Base-by-base conservation (phyloP, 2,329 filamentous ascomycete genomes). In the Sclerotiophoma versabilis region DNA sequence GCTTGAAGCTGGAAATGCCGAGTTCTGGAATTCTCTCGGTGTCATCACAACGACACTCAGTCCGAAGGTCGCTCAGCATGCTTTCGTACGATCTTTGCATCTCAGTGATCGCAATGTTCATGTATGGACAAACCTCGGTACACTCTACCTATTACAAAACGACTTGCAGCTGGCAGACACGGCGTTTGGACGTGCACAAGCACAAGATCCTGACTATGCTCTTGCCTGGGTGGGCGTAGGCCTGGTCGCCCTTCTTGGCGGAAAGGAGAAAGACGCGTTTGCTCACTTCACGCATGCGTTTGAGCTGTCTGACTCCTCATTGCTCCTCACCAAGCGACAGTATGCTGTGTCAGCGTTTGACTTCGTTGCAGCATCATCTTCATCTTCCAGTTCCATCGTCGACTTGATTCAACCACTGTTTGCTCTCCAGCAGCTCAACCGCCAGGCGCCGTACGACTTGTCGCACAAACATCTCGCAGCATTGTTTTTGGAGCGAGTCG, bases 21-120 rank as follows among this genome's bases (percentile, higher is more conserved):
- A 98, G 63, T 98, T 98, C 74, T 99, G 95, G 95, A 98, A 98
- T 70, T 89, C 95, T 0, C 82, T 99, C 2, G 95, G 93, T 43
- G 91, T 98, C 3, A 92, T 91, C 22, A 97, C 95, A 2, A 93
- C 91, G 59, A 86, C 86, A 38, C 83, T 97, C 62, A 97, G 91
- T 68, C 89, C 93, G 0, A 87, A 89, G 51, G 91, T 99, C 2
- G 87, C 95, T 0, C 95, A 99, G 73, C 96, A 99, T 73, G 87
- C 95, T 0, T 93, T 99, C 65, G 89, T 96, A 11, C 84, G 96
- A 63, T 96, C 93, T 63, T 75, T 99, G n/a, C 90, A 96, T 73
- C 80, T 99, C 14, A 96, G 97, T 68, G 93, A 99, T 73, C 68
- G 91, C 58, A 96, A 87, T 61, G 87, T 92, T 0, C 87, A 89